Base-by-base conservation (phyloP, 768 basidiomycete genomes). In the Calvatia gigantea region DNA sequence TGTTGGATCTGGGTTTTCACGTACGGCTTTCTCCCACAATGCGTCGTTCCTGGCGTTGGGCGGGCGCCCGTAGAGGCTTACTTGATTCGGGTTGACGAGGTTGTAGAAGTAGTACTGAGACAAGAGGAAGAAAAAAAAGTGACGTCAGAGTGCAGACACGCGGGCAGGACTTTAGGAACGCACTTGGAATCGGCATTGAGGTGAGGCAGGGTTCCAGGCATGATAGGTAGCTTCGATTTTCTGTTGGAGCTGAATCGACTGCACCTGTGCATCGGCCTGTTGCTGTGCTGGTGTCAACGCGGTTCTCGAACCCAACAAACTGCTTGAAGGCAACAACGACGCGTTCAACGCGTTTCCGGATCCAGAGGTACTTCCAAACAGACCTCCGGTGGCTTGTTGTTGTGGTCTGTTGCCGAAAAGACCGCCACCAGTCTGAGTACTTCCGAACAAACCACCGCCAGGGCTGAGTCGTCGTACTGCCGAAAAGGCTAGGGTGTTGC, bases 51-150 rank as follows among this genome's bases (percentile, higher is more conserved):
- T 79, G 11, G 85, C 84, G 61, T 90, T 90, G 12, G 75, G 67
- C 11, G 92, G 91, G 14, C 88, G 83, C 6, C 80, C 84, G 59
- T 89, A 94, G 49, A 84, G 61, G 25, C 72, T 75, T 2, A 88
- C 82, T 60, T 85, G 77, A 4, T 72, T 73, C 0, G 89, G 88
- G 61, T 88, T 84, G 3, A 93, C 89, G 12, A 90, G 72, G 62
- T 93, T 94, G 67, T 94, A 94, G 61, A 94, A 94, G 59, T 82
- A 83, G 60, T 90, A 81, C 91, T 93, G 38, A 3, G 55, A 2
- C 29, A 4, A 8, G 19, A 31, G 5, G 7, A 29, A 29, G 11
- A 60, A 27, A 44, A 6, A 51, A 23, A 32, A 4, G 51, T 14
- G 9, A 25, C 0, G 41, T 42, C 2, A 23, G 17, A 19, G 19